These are phyloP conservation scores for Alternaria sp. DNA, from an alignment of 2,329 filamentous ascomycete species.

Conservation along the genomic window DNA sequence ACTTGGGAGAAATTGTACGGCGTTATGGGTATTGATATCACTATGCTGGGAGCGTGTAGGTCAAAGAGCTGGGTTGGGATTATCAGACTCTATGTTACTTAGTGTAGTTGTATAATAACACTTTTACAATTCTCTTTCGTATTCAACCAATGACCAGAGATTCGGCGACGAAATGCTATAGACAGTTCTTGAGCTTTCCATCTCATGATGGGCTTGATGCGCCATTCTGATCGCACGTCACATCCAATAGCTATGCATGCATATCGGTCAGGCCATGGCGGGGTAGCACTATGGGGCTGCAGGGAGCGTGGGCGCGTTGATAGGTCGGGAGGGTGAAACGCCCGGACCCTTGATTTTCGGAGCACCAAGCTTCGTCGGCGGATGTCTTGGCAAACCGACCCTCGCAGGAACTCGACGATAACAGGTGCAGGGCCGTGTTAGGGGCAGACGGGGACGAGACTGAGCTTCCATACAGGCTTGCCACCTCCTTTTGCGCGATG, in stretches of 20 bases:
- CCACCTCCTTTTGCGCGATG: conserved; percentile 15
- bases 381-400: conserved; percentile 23
- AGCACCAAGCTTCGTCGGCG: conserved; percentile 16
- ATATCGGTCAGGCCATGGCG: conserved; percentile 17
- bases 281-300: conserved; percentile 21
- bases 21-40: neutral
- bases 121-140: neutral
- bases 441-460: neutral
- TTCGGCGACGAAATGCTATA: too few species aligned
- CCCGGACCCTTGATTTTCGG: conserved; percentile 13
- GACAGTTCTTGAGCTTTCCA: neutral
- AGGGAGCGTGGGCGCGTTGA: conserved; percentile 11
- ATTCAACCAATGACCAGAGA: too few species aligned
- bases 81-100: neutral
- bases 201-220: neutral
- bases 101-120: neutral
- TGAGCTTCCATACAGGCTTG: neutral
- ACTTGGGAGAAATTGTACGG: neutral
- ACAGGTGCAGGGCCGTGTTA: neutral
- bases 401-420: conserved; percentile 52
- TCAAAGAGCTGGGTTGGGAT: neutral
- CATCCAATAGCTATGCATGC: neutral
- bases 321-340: conserved; percentile 18
- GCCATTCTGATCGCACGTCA: neutral
- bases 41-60: neutral